Conservation (phyloP, 176 grass and related monocot species). For the Dactylis glomerata region DNA sequence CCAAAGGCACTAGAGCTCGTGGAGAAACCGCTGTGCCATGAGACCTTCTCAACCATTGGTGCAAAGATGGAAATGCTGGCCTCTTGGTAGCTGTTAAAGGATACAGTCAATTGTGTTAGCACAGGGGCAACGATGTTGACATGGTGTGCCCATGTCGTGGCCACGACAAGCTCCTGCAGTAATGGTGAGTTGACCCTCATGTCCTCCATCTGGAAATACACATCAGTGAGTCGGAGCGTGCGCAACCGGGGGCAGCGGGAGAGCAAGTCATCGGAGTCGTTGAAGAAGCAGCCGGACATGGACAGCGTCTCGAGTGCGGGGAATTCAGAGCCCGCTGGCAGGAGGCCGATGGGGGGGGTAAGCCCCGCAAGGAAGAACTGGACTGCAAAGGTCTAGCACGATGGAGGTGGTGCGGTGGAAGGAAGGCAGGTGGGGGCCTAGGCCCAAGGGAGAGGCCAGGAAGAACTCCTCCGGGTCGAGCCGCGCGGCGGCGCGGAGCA, state of each 20-base stretch:
- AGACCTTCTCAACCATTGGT: not conserved
- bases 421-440: not conserved
- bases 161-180: not conserved
- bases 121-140: not conserved
- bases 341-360: not conserved
- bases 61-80: not conserved
- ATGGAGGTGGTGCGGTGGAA: not conserved
- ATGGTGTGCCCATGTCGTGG: not conserved
- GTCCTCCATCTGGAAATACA: fast-evolving
- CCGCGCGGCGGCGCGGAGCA: not conserved
- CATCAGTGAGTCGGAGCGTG: not conserved
- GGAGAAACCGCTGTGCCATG: not conserved
- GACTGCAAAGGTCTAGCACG: not conserved
- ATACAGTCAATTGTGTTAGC: not conserved
- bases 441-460: not conserved
- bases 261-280: not conserved
- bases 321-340: not conserved
- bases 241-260: not conserved
- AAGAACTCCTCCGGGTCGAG: not conserved
- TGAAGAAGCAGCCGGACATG: not conserved
- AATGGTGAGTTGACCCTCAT: not conserved
- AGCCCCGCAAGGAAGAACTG: no score
- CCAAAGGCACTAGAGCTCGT: not conserved
- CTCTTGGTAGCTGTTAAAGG: not conserved
- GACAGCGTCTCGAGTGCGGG: not conserved